Base-by-base conservation (phyloP, 192 early-diverging fungal species). In the Spinellus fusiger region DNA sequence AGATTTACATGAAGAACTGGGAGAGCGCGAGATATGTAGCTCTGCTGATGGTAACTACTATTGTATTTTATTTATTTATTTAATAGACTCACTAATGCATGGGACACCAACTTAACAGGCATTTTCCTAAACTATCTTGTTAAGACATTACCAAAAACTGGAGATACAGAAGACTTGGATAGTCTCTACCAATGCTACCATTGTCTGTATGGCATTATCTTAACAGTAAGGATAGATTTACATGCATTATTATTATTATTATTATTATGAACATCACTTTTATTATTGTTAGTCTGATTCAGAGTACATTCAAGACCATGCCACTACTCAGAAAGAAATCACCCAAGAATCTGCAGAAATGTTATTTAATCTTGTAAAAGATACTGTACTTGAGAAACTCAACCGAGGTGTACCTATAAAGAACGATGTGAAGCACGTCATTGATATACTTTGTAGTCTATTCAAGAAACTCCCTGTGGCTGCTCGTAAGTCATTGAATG, bases 121-220 rank as follows among this genome's bases (percentile, higher is more conserved):
- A 61, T 70, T 38, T 79, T 86, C 50, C 68, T 85, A 8, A 62
- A 73, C 15, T 63, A 76, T 35, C 61, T 69, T 15, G 49, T 79
- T 9, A 65, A 57, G 27, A 62, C 73, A 4, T 61, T 81, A 9
- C 67, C 73, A 5, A 64, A 65, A 37, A 59, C 72, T 23, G 63
- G 72, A 27, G 66, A 65, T 8, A 33, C 37, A 32, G 68, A 77
- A 29, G 74, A 81, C 47, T 65, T 73, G 3, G 65, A 69, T 37
- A 74, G 80, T 35, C 65, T 82, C 20, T 86, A 82, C 40, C 87
- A 89, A 61, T 86, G 84, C 48, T 86, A 83, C 48, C 73, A 82
- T 62, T 89, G 87, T 47, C 56, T 89, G 22, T 89, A 85, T 54
- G 78, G 78, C 28, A 71, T 82, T 15, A 66, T 71, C 27, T 61